Conservation (phyloP, 176 grass and related monocot genomes). For the Oryza rufipogon region DNA sequence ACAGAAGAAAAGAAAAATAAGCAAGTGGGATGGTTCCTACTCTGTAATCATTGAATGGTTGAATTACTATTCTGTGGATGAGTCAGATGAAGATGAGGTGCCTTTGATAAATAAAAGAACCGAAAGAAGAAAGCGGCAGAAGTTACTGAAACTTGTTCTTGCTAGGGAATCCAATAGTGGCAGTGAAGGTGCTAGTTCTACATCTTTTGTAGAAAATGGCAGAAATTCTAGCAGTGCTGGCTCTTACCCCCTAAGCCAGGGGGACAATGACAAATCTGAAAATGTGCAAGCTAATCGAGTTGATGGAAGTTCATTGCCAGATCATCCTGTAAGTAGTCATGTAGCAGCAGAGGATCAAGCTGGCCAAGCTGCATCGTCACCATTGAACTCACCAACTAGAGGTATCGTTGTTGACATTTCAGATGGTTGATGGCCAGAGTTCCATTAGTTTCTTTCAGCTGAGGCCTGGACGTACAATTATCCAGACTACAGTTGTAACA, state of each 20-base stretch:
- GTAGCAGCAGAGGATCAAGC: conserved; percentile 28
- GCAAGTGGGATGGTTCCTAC: conserved; percentile 38
- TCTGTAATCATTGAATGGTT: conserved; percentile 47
- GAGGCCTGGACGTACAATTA: conserved; percentile 19
- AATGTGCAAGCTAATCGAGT: background rate
- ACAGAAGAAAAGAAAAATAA: conserved; percentile 54
- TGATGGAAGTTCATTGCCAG: background rate
- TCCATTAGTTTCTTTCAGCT: background rate
- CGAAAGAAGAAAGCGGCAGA: conserved; percentile 56
- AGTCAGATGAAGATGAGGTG: conserved; percentile 53
- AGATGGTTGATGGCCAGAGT: conserved; percentile 44
- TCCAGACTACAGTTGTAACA: background rate
- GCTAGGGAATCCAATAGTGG: background rate
- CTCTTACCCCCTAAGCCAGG: conserved; percentile 21
- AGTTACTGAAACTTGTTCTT: conserved; percentile 37
- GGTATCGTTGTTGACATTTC: conserved; percentile 51
- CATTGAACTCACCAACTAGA: conserved; percentile 32
- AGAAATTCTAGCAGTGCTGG: conserved; percentile 13
- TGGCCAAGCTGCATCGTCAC: conserved; percentile 17
- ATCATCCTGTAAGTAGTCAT: background rate
- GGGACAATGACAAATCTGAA: conserved; percentile 4
- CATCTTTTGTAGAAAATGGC: conserved; percentile 16
- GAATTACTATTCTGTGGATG: conserved; percentile 47
- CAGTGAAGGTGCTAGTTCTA: conserved; percentile 15
- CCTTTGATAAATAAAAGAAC: conserved; percentile 72